Percentiles rank a stretch among this genome's conserved stretches.
Evolutionary conservation across 345 rosid genomes (phyloP).

Genomic region (Noccaea bulbosa): DNA sequence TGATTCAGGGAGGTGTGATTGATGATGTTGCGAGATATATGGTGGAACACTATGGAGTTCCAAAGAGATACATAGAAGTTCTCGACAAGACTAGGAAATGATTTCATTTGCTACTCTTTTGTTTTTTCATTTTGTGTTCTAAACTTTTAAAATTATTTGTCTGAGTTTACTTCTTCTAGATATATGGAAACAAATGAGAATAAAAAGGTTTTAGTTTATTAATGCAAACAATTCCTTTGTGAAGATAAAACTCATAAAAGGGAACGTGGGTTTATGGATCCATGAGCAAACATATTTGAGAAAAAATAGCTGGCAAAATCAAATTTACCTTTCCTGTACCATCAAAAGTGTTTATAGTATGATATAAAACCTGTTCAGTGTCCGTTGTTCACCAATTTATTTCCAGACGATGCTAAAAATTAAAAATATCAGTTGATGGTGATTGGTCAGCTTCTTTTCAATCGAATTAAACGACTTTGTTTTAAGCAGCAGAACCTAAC

Average conservation of each 20-base stretch:
- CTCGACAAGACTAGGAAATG: slow-evolving; percentile 90
- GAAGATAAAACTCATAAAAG: slow-evolving; percentile 16
- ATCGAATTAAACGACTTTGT: too few species aligned
- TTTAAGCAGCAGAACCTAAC: too few species aligned
- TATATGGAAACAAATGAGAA: slow-evolving; percentile 4
- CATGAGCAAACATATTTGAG: too few species aligned
- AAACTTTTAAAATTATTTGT: neutral
- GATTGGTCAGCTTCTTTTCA: too few species aligned
- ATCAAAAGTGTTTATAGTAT: too few species aligned
- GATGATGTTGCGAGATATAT: slow-evolving; percentile 81
- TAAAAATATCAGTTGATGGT: too few species aligned
- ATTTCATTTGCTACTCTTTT: slow-evolving; percentile 27
- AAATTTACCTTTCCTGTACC: too few species aligned
- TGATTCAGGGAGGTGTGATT: slow-evolving; percentile 94
- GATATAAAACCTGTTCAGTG: too few species aligned
- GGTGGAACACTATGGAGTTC: slow-evolving; percentile 82
- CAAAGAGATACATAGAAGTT: slow-evolving; percentile 86
- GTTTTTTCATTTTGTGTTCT: neutral
- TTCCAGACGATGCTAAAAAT: too few species aligned
- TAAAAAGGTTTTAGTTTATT: neutral
- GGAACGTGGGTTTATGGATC: neutral
- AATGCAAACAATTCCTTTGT: neutral
- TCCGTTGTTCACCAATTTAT: too few species aligned
- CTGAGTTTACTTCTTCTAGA: neutral
- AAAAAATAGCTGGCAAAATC: too few species aligned